A percentile compares a stretch with the other conserved stretches of the same genome.
phyloP scores from a whole-genome alignment of 176 grass and related monocot species.

The Oryza australiensis region DNA sequence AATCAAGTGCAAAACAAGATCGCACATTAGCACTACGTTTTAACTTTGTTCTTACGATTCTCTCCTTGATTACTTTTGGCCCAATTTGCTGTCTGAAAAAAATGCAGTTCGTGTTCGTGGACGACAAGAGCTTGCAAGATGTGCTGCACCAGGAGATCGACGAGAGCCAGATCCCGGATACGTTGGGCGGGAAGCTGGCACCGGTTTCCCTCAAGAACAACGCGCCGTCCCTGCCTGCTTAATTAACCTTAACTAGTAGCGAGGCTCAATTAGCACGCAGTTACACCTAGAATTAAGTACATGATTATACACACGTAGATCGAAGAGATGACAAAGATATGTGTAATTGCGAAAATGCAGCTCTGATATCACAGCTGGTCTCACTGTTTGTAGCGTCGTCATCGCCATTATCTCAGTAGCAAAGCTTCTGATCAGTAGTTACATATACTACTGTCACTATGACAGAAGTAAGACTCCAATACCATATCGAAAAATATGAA shows the following conservation, averaged over 20 bases:
- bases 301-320: background rate
- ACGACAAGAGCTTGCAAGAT: constrained; percentile 59
- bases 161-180: constrained; percentile 65
- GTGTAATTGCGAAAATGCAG: background rate
- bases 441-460: background rate
- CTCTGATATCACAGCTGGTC: background rate
- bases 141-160: constrained; percentile 72
- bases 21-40: too few species aligned
- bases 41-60: background rate
- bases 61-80: background rate
- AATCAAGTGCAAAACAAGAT: background rate
- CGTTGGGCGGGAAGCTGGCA: constrained; percentile 58
- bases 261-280: background rate
- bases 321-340: background rate
- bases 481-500: background rate
- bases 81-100: background rate
- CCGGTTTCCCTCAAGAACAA: constrained; percentile 48
- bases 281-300: background rate
- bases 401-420: background rate
- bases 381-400: background rate
- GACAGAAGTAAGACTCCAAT: background rate
- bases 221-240: background rate
- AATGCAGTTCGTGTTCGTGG: constrained; percentile 77
- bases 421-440: background rate
- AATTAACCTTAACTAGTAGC: background rate